phyloP scores from a whole-genome alignment of 2,329 filamentous ascomycete species.

The Chalara sp. region DNA sequence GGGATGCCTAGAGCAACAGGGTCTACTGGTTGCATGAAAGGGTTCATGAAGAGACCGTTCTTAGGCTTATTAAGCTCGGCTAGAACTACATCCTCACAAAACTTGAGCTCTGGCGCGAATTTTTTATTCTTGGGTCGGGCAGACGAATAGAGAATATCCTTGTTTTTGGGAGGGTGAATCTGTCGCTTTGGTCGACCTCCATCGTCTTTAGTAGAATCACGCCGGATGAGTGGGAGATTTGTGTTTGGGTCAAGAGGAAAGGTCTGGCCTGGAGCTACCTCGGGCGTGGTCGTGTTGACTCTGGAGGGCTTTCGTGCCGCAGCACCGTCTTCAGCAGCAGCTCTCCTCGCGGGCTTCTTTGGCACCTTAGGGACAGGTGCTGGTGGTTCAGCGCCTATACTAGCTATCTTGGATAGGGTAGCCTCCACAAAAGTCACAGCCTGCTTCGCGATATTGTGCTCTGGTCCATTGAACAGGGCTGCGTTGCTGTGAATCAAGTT shows the following conservation, averaged over 20 bases:
- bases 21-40: slow-evolving; percentile 82
- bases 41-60: slow-evolving; percentile 58
- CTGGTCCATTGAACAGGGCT: slow-evolving; percentile 71
- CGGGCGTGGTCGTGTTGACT: slow-evolving; percentile 25
- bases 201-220: slow-evolving; percentile 73
- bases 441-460: slow-evolving; percentile 61
- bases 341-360: slow-evolving; percentile 46
- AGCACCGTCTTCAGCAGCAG: slow-evolving; percentile 29
- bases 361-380: slow-evolving; percentile 51
- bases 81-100: slow-evolving; percentile 70
- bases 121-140: slow-evolving; percentile 88
- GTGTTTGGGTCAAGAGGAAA: slow-evolving; percentile 69
- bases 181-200: slow-evolving; percentile 82
- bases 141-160: slow-evolving; percentile 81
- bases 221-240: slow-evolving; percentile 74
- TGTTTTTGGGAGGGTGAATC: slow-evolving; percentile 84
- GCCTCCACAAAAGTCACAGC: slow-evolving; percentile 52
- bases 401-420: slow-evolving; percentile 47
- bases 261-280: slow-evolving; percentile 37
- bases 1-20: slow-evolving; percentile 92
- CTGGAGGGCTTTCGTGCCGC: slow-evolving; percentile 31
- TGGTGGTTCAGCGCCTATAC: slow-evolving; percentile 38
- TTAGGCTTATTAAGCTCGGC: slow-evolving; percentile 71
- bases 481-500: slow-evolving; percentile 75
- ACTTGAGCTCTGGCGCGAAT: slow-evolving; percentile 79